phyloP scores from a whole-genome alignment of 2,329 filamentous ascomycete genomes.

The Metarhizium robertsii region DNA sequence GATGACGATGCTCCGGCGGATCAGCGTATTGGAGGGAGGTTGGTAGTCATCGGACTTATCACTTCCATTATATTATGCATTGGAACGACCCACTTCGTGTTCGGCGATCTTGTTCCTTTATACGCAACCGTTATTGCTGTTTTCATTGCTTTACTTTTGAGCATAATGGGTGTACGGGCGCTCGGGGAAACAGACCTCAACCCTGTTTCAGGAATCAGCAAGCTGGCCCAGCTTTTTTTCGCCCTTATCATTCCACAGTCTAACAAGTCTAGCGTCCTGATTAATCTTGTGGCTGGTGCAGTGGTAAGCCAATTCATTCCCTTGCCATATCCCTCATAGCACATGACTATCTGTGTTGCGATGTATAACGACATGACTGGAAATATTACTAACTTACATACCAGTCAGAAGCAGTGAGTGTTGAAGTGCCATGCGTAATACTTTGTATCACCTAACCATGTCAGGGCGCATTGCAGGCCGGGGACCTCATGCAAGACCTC shows the following conservation, averaged over 20 bases:
- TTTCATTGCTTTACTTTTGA: constrained; percentile 68
- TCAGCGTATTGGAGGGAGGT: constrained; percentile 65
- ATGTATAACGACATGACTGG: background rate
- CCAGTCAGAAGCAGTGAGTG: constrained; percentile 31
- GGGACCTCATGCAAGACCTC: constrained; percentile 92
- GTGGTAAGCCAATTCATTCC: constrained; percentile 34
- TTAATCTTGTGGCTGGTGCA: constrained; percentile 89
- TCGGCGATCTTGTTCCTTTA: constrained; percentile 72
- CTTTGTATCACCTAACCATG: constrained; percentile 4
- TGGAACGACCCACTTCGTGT: constrained; percentile 70
- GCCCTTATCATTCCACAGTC: constrained; percentile 76
- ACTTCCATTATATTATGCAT: constrained; percentile 74
- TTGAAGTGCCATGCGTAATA: background rate
- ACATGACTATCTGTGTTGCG: background rate
- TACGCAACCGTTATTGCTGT: constrained; percentile 71
- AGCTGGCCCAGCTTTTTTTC: constrained; percentile 92
- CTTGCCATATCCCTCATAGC: background rate
- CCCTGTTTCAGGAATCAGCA: constrained; percentile 92
- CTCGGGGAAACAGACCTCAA: constrained; percentile 85
- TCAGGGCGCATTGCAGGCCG: constrained; percentile 76
- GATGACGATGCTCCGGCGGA: constrained; percentile 71
- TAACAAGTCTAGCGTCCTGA: constrained; percentile 78
- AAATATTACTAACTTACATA: background rate
- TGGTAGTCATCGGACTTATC: constrained; percentile 66
- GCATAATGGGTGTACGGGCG: constrained; percentile 64